A percentile compares a stretch with the other conserved stretches of the same genome.
These are phyloP conservation scores for Aeminium ludgeri DNA, from an alignment of 495 filamentous ascomycete genomes.

Conservation along the genomic window DNA sequence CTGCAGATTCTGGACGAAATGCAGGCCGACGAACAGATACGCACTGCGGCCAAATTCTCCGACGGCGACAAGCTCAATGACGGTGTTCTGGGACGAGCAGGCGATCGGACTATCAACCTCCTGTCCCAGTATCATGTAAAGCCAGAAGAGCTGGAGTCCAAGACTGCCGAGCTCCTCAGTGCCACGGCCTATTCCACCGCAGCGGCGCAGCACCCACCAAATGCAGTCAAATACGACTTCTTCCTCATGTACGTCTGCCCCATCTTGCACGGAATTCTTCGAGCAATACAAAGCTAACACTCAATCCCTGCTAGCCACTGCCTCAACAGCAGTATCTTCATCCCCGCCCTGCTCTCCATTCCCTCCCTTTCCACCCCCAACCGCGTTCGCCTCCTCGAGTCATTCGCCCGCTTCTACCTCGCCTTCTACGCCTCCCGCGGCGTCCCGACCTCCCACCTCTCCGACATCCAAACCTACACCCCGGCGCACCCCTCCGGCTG, in stretches of 20 bases:
- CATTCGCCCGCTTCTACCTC: slow-evolving; percentile 57
- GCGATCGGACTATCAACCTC: slow-evolving; percentile 43
- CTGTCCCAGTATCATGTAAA: slow-evolving; percentile 42
- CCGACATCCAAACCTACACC: slow-evolving; percentile 39
- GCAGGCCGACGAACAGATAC: slow-evolving; percentile 36
- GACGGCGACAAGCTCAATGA: slow-evolving; percentile 51
- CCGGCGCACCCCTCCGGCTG: slow-evolving; percentile 29
- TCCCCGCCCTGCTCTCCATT: slow-evolving; percentile 33
- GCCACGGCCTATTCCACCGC: slow-evolving; percentile 43
- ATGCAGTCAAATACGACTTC: slow-evolving; percentile 62
- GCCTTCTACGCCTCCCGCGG: slow-evolving; percentile 47
- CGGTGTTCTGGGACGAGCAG: slow-evolving; percentile 44
- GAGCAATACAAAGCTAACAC: too few relatives aligned
- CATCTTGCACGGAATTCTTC: too few relatives aligned
- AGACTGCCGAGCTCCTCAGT: slow-evolving; percentile 63
- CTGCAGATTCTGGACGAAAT: slow-evolving; percentile 43
- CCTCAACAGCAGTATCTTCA: slow-evolving; percentile 47
- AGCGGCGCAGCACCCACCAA: slow-evolving; percentile 42
- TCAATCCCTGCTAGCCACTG: slow-evolving; percentile 34
- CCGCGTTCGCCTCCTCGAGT: slow-evolving; percentile 53
- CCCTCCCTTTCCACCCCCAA: slow-evolving; percentile 25
- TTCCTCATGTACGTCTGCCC: slow-evolving; percentile 63
- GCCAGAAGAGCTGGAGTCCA: slow-evolving; percentile 46
- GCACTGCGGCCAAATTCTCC: slow-evolving; percentile 28
- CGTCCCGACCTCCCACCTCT: slow-evolving; percentile 35